phyloP scores from a whole-genome alignment of 768 basidiomycete genomes.

The Kwoniella bestiolae region DNA sequence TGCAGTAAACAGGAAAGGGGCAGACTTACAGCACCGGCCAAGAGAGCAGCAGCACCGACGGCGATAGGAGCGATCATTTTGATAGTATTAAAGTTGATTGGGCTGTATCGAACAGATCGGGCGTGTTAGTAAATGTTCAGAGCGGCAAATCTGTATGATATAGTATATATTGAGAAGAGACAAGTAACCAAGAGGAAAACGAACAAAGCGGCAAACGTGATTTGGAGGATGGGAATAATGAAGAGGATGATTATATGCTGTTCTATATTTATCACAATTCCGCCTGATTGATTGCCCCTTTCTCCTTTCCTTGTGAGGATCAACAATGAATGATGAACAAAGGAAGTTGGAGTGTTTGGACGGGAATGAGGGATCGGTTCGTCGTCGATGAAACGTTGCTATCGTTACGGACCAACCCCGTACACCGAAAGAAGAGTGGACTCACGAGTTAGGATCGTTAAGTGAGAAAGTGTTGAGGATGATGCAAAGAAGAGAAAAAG shows the following conservation, averaged over 20 bases:
- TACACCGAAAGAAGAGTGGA: neutral
- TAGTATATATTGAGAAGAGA: too few species aligned
- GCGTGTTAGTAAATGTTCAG: neutral
- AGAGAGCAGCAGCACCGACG: constrained; percentile 33
- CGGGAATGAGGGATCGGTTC: neutral
- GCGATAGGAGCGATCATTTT: constrained; percentile 33
- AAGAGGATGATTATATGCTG: neutral
- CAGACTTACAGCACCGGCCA: constrained; percentile 44
- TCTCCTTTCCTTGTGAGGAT: neutral
- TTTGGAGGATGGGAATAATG: neutral
- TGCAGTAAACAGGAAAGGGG: too few species aligned
- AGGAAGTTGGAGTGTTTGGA: neutral
- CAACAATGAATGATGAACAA: neutral
- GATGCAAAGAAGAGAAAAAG: neutral
- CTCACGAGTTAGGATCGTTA: neutral
- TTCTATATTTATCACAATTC: neutral
- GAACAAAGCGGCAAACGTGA: neutral
- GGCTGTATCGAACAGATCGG: neutral
- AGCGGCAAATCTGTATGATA: too few species aligned
- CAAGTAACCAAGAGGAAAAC: neutral
- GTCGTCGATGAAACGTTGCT: too few species aligned
- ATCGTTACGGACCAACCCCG: too few species aligned
- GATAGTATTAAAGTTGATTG: neutral
- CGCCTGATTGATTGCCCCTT: neutral
- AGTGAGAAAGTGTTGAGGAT: too few species aligned